Evolutionary conservation across 2,329 filamentous ascomycete genomes (phyloP), one percentile per base, ranked within the genome.

Genomic region (Amylocarpus encephaloides): DNA sequence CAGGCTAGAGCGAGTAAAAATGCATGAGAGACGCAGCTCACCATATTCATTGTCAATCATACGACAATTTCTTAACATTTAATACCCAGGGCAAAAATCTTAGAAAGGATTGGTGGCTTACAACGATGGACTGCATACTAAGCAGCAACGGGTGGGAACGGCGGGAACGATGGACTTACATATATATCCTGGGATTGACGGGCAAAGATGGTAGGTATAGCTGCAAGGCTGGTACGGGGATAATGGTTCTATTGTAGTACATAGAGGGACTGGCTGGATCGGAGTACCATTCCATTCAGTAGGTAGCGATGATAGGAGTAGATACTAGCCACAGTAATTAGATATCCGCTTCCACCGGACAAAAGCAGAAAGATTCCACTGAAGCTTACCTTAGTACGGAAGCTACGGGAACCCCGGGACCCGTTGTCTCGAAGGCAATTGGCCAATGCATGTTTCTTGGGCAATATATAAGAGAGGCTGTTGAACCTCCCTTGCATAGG

Each of bases 1-100:
- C 90, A 95, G 48, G 55, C 56, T 6, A 52, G 18, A 36, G 60
- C 60, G 6, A 64, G 60, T 50, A 59, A 49, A 52, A 36, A 49
- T 43, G 54, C 49, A 38, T 55, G 43, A 54, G 18, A 13, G 40
- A 26, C 11, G 18, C 40, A 13, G 10, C 7, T 29, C 18, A 12
- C 22, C 12, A n/a, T 29, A n/a, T 13, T 43, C 12, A 43, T 43
- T 29, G 12, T 29, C 15, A 12, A 29, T 12, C 13, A 26, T 32
- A 9, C 12, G 26, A 32, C n/a, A 13, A 26, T 41, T 41, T 49
- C 30, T 40, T 49, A 53, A 52, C 53, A 44, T 43, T 32, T 48
- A 53, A 51, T 53, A 22, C 11, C 11, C 10, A 5, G 5, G 18
- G 18, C 5, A 4, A 22, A 41, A 15, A 12, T 3, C n/a, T 41